Evolutionary conservation across 805 yeast species (phyloP).

Genomic region (Monosporozyma solicola): DNA sequence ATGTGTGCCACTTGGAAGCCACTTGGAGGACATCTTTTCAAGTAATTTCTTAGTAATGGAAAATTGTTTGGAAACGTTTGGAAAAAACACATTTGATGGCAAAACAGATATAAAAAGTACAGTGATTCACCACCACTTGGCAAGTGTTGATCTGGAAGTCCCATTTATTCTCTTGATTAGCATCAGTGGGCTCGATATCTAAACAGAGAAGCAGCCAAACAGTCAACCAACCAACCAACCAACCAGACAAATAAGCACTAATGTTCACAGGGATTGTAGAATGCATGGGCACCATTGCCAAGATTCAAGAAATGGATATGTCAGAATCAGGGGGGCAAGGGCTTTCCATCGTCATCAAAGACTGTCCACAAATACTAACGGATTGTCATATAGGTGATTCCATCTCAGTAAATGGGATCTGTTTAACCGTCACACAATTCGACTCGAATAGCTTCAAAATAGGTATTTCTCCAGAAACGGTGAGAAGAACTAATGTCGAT

Average conservation of each 20-base stretch:
- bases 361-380: constrained; percentile 50
- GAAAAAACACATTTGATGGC: too few species aligned
- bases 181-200: too few species aligned
- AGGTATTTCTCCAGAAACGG: constrained; percentile 88
- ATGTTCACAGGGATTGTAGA: constrained; percentile 98
- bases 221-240: too few species aligned
- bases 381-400: constrained; percentile 95
- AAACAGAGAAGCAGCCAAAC: too few species aligned
- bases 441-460: constrained; percentile 58
- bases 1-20: too few species aligned
- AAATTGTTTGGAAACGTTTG: too few species aligned
- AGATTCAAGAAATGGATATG: constrained; percentile 14
- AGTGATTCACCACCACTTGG: too few species aligned
- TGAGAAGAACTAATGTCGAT: constrained; percentile 72
- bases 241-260: neutral
- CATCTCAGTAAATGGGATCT: constrained; percentile 79
- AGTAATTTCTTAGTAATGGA: too few species aligned
- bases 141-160: too few species aligned
- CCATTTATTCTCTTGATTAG: too few species aligned
- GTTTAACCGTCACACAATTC: constrained; percentile 88
- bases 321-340: constrained; percentile 37
- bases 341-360: constrained; percentile 55
- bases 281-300: constrained; percentile 49
- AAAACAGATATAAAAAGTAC: too few species aligned
- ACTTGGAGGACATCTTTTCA: too few species aligned